Base-by-base conservation (phyloP, 768 basidiomycete species). In the Leccinum obscurum region DNA sequence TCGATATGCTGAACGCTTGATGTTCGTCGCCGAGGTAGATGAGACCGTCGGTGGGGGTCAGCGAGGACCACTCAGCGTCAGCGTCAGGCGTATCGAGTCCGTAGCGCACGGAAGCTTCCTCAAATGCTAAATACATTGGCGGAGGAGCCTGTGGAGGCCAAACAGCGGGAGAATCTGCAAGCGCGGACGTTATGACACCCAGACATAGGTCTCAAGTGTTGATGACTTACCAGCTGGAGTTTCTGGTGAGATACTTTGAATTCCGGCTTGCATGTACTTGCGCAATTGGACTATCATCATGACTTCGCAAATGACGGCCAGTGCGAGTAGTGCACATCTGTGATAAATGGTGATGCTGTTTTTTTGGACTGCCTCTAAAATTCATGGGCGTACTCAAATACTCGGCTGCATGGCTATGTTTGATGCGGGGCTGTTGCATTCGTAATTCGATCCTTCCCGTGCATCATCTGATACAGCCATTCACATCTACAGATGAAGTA, bases 1-100 rank as follows among this genome's bases (percentile, higher is more conserved):
- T 58, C 44, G 52, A 58, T 54, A 58, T 58, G 7, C 58, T 54
- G 32, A 39, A 48, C 2, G 15, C 24, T 8, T 37, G 32, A 20
- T 35, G 44, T 9, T 58, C 28, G 32, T 54, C 52, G 11, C 58
- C 58, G 4, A 54, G 32, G 17, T 58, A 58, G 22, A 58, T n/a
- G 17, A 58, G 32, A 5, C 58, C 58, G 5, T 48, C 44, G 32
- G 35, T 15, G 6, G 57, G 51, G 1, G 51, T n/a, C 51, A 20
- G 51, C 8, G 51, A 52, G 15, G 51, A 32, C 51, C 51, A 52
- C 51, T 52, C 51, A 6, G 30, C 28, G 17, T 52, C 51, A 14
- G n/a, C 13, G 30, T n/a, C 24, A 32, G n/a, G 30, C 11, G 17
- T 52, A 32, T 28, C 8, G 1, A 52, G 51, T 32, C 50, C 56